Evolutionary conservation across 805 yeast species (phyloP).

Genomic region (Naumovozyma dairenensis): DNA sequence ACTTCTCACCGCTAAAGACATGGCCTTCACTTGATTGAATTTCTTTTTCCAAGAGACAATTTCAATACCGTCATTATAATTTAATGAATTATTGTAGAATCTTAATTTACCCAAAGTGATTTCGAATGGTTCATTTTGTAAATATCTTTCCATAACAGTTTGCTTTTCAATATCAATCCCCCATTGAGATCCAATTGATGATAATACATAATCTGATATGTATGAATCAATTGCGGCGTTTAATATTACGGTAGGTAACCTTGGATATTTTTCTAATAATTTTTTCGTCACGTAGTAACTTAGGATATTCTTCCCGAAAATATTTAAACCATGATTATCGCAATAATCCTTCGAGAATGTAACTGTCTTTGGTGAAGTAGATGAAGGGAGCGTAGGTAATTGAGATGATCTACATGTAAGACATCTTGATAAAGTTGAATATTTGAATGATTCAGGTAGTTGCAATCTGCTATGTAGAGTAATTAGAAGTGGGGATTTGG

Average conservation of each 20-base stretch:
- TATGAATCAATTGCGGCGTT: constrained; percentile 69
- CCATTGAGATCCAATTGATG: constrained; percentile 67
- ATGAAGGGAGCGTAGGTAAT: constrained; percentile 8
- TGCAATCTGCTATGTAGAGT: constrained; percentile 71
- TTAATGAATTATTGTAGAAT: constrained; percentile 28
- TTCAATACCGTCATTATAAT: constrained; percentile 42
- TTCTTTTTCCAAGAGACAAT: constrained; percentile 32
- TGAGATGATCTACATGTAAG: constrained; percentile 48
- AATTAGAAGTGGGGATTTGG: constrained; percentile 57
- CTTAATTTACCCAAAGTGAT: constrained; percentile 64
- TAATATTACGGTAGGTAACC: constrained; percentile 75
- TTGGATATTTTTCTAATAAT: constrained; percentile 69
- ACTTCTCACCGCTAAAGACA: constrained; percentile 68
- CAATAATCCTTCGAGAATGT: constrained; percentile 29
- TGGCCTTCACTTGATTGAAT: constrained; percentile 28
- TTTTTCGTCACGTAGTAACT: constrained; percentile 68
- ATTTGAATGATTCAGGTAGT: constrained; percentile 47
- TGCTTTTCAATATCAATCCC: constrained; percentile 75
- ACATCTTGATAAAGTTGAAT: constrained; percentile 69
- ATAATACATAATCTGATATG: constrained; percentile 56
- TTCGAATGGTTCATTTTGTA: constrained; percentile 59
- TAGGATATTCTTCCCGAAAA: constrained; percentile 73
- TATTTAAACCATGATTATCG: constrained; percentile 68
- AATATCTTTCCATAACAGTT: constrained; percentile 52
- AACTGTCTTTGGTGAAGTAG: not conserved